Conservation (phyloP, 2,329 filamentous ascomycete species). For the Chrysosphaeria jannelii region DNA sequence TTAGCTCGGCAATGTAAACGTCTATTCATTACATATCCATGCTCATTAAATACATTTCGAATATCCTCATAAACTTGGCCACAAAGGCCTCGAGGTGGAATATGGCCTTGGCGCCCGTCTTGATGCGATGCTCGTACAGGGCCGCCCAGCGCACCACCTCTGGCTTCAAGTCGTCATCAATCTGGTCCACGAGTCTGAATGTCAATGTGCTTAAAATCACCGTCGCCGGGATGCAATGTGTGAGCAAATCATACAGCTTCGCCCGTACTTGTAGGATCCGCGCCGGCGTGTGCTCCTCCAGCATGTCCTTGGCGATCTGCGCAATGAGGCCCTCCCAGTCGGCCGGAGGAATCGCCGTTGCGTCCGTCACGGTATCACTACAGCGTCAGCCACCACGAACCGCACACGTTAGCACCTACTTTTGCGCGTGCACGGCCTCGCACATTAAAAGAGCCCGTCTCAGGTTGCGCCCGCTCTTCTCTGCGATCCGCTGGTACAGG, state of each 20-base stretch:
- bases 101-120: slow-evolving; percentile 78
- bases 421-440: slow-evolving; percentile 87
- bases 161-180: slow-evolving; percentile 69
- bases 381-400: too few relatives aligned
- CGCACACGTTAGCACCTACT: slow-evolving; percentile 28
- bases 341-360: slow-evolving; percentile 69
- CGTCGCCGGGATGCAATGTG: slow-evolving; percentile 87
- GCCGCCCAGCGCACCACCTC: slow-evolving; percentile 90
- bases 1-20: slow-evolving; percentile 1
- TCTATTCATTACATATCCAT: slow-evolving; percentile 29
- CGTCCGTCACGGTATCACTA: slow-evolving; percentile 73
- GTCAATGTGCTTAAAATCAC: slow-evolving; percentile 85
- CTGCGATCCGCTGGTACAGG: slow-evolving; percentile 60
- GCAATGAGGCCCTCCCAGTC: slow-evolving; percentile 88
- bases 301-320: slow-evolving; percentile 75
- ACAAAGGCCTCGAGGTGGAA: slow-evolving; percentile 97
- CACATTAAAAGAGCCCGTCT: slow-evolving; percentile 83
- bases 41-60: slow-evolving; percentile 74
- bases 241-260: slow-evolving; percentile 89
- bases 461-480: slow-evolving; percentile 72
- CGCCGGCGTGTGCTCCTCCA: slow-evolving; percentile 74
- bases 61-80: slow-evolving; percentile 88
- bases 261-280: slow-evolving; percentile 66
- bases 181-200: slow-evolving; percentile 65
- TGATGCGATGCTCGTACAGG: slow-evolving; percentile 89